A percentile compares a stretch with the other conserved stretches of the same genome.
phyloP scores from a whole-genome alignment of 169 alveolate species.

The Amoebophrya sp. region DNA sequence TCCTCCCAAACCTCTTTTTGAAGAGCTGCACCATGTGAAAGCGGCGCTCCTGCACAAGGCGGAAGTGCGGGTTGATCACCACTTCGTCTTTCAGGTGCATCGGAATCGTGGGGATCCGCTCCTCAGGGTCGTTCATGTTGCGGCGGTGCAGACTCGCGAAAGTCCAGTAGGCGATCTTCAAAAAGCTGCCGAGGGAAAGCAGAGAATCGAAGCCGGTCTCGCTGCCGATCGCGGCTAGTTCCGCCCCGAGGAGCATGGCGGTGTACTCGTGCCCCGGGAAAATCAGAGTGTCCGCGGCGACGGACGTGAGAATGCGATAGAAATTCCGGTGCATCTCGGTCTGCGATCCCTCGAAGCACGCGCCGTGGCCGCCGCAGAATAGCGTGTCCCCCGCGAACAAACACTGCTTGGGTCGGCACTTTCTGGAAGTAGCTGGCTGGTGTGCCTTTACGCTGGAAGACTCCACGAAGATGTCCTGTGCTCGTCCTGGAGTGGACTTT shows the following conservation, averaged over 20 bases:
- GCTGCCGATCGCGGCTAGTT: neutral
- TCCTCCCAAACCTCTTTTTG: no score
- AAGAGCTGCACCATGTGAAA: no score
- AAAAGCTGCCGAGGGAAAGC: neutral
- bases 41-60: neutral
- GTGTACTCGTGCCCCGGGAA: neutral
- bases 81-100: neutral
- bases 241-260: neutral
- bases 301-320: neutral
- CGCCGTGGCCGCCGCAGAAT: neutral
- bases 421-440: neutral
- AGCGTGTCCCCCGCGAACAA: neutral
- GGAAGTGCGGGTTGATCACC: neutral
- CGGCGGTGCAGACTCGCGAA: neutral
- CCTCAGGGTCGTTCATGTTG: neutral
- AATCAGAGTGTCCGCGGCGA: neutral
- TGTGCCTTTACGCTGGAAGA: neutral
- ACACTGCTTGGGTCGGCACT: neutral
- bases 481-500: neutral
- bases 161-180: neutral
- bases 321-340: neutral
- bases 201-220: no score
- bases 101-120: neutral
- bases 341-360: neutral
- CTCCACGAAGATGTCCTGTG: neutral